A percentile compares a stretch with the other conserved stretches of the same genome.
Conservation (phyloP, 352 stramenopile species). For the Globisporangium lucens region DNA sequence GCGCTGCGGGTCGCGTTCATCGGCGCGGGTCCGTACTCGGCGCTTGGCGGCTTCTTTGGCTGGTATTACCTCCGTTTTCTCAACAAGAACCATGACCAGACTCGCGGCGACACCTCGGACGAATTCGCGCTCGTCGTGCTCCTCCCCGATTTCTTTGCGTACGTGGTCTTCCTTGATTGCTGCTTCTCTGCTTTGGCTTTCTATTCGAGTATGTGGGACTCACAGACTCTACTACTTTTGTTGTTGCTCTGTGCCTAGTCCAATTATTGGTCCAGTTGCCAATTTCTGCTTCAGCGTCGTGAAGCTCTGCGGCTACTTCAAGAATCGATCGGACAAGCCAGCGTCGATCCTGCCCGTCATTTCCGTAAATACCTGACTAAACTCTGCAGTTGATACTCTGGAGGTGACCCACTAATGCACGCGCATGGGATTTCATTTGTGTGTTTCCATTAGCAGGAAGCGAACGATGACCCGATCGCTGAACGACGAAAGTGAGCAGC, state of each 20-base stretch:
- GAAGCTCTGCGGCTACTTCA: constrained; percentile 85
- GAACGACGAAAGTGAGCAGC: constrained; percentile 81
- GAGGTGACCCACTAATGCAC: not conserved
- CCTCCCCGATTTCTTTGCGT: constrained; percentile 70
- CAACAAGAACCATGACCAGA: constrained; percentile 71
- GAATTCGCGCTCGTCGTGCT: constrained; percentile 73
- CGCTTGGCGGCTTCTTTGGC: constrained; percentile 74
- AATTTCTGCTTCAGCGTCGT: constrained; percentile 84
- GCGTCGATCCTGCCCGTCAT: constrained; percentile 61
- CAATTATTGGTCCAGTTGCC: constrained; percentile 54
- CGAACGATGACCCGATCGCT: constrained; percentile 70
- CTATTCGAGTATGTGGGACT: not conserved
- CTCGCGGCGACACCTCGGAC: constrained; percentile 70
- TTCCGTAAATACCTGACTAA: constrained; percentile 26
- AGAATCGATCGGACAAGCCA: constrained; percentile 62
- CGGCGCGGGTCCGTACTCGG: constrained; percentile 68
- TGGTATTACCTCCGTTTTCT: constrained; percentile 88
- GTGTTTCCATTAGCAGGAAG: constrained; percentile 26
- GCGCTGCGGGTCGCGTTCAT: constrained; percentile 50
- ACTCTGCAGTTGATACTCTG: not conserved
- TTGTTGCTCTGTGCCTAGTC: constrained; percentile 27
- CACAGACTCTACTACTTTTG: not conserved
- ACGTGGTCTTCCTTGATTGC: constrained; percentile 18
- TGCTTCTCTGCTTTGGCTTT: not conserved
- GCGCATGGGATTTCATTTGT: not conserved